Conservation (phyloP, 257 asterid species). For the Solanum bulbocastanum region DNA sequence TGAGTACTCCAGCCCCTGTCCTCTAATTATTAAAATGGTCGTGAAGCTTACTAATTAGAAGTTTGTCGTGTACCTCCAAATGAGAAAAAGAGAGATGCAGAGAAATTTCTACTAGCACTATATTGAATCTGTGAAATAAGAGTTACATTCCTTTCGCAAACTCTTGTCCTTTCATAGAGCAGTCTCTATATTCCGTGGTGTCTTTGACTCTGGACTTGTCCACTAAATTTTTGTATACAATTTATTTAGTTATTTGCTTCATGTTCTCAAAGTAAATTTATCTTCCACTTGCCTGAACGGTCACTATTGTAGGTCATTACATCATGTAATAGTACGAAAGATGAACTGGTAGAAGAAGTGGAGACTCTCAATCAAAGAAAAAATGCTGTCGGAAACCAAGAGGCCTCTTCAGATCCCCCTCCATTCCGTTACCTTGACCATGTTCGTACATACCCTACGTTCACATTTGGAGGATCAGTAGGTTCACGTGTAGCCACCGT, state of each 20-base stretch:
- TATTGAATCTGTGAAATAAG: neutral
- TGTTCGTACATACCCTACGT: constrained; percentile 78
- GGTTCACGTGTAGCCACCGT: constrained; percentile 97
- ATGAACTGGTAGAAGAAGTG: constrained; percentile 81
- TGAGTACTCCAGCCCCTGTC: constrained; percentile 19
- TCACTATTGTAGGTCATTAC: constrained; percentile 51
- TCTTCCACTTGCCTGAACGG: neutral
- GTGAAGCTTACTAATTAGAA: neutral
- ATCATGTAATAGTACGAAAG: constrained; percentile 88
- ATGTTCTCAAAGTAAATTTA: neutral
- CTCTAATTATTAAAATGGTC: neutral
- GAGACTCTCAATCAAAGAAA: constrained; percentile 70
- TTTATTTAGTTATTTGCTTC: neutral
- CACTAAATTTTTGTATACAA: neutral
- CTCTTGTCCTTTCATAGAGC: neutral
- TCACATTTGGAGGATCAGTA: constrained; percentile 78
- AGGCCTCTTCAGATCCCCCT: constrained; percentile 24
- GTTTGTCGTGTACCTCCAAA: neutral
- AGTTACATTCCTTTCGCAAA: neutral
- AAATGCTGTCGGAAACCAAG: constrained; percentile 21
- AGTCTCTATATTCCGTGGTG: neutral
- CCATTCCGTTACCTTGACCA: constrained; percentile 67
- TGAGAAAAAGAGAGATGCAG: neutral
- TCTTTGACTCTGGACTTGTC: neutral
- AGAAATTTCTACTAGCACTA: neutral